Conservation (phyloP, 371 early-diverging fungal genomes). For the Apophysomyces sp. region DNA sequence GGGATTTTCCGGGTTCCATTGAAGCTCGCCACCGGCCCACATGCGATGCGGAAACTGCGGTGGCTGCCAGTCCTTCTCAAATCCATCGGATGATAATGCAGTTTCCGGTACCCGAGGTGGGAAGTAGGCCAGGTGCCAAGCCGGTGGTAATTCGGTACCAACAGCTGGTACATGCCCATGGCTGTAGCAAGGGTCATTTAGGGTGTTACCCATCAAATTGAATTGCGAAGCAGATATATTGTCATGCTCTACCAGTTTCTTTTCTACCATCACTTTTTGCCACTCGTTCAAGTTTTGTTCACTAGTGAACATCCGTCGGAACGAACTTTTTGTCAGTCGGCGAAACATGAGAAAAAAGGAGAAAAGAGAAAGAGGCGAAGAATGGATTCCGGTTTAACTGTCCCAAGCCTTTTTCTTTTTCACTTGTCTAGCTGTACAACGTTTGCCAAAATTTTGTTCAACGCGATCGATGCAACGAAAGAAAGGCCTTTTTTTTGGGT, state of each 20-base stretch:
- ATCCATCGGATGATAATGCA: constrained; percentile 74
- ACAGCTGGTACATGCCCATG: constrained; percentile 15
- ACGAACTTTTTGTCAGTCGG: not conserved
- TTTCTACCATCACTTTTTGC: constrained; percentile 14
- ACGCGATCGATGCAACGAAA: not conserved
- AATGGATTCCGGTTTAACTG: not conserved
- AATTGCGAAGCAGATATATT: constrained; percentile 27
- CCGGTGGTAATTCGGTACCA: constrained; percentile 63
- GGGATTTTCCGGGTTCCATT: constrained; percentile 58
- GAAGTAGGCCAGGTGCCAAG: constrained; percentile 74
- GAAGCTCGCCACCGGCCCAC: constrained; percentile 82
- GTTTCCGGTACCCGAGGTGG: constrained; percentile 64
- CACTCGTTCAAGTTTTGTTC: constrained; percentile 9
- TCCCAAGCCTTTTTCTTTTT: not conserved
- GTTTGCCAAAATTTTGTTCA: not conserved
- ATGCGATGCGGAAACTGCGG: constrained; percentile 70
- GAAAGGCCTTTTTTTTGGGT: not conserved
- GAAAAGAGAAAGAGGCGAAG: not conserved
- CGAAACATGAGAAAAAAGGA: not conserved
- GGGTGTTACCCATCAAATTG: constrained; percentile 22
- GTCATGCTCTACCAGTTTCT: constrained; percentile 20
- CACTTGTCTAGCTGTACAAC: not conserved
- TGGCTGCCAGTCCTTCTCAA: constrained; percentile 66
- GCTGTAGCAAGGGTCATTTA: constrained; percentile 17
- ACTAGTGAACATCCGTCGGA: not conserved